These are phyloP conservation scores for Carex scoparia DNA, from an alignment of 176 grass and related monocot genomes.

Conservation along the genomic window DNA sequence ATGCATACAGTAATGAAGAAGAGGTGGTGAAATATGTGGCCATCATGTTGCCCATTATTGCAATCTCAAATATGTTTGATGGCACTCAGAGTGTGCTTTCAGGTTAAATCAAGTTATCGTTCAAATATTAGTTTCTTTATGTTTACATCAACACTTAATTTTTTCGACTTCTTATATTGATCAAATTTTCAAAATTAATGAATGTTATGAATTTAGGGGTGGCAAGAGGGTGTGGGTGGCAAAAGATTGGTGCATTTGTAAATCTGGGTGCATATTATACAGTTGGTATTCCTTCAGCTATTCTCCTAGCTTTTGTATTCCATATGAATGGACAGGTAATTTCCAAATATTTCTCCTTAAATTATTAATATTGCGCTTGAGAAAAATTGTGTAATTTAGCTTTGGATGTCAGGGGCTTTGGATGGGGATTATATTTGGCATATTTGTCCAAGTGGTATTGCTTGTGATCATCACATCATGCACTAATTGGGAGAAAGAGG, in stretches of 20 bases:
- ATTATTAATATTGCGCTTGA: not conserved
- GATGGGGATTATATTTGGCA: slow-evolving; percentile 66
- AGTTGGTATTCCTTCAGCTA: slow-evolving; percentile 47
- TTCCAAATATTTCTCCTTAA: not conserved
- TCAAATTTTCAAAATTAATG: not conserved
- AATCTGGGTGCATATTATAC: slow-evolving; percentile 66
- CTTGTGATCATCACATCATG: slow-evolving; percentile 35
- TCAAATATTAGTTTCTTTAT: not conserved
- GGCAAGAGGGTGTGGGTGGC: slow-evolving; percentile 72
- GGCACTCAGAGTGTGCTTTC: slow-evolving; percentile 67
- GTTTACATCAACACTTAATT: not conserved
- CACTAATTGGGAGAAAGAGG: slow-evolving; percentile 71
- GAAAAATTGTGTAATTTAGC: not conserved
- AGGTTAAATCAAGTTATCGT: slow-evolving; percentile 34
- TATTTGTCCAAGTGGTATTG: slow-evolving; percentile 44
- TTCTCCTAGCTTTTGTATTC: slow-evolving; percentile 59
- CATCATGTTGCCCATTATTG: slow-evolving; percentile 69
- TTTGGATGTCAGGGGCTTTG: slow-evolving; percentile 51
- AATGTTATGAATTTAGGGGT: slow-evolving; percentile 38
- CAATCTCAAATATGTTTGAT: slow-evolving; percentile 58
- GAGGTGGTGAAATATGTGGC: slow-evolving; percentile 70
- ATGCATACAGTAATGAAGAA: slow-evolving; percentile 66
- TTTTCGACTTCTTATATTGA: slow-evolving; percentile 27
- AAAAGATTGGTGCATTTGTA: slow-evolving; percentile 61
- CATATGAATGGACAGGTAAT: slow-evolving; percentile 47